These are phyloP conservation scores for Stenocarpella maydis DNA, from an alignment of 2,329 filamentous ascomycete species.

Conservation along the genomic window DNA sequence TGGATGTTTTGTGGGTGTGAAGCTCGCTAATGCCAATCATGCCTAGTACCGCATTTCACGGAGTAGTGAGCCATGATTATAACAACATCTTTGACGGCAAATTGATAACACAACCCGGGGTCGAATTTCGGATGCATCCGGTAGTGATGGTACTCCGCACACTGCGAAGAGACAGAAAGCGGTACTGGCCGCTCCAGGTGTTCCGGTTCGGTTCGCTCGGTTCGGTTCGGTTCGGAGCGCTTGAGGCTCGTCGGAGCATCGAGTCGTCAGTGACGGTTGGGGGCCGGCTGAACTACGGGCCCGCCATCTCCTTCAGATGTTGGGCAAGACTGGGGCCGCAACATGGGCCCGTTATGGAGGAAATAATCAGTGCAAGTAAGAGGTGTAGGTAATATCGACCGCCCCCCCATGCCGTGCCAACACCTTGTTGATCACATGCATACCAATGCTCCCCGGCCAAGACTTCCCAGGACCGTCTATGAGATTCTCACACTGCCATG, in stretches of 20 bases:
- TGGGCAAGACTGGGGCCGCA: background rate
- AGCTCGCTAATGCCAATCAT: background rate
- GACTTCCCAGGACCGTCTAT: background rate
- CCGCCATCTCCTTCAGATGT: background rate
- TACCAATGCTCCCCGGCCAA: background rate
- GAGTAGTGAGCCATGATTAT: conserved; percentile 2
- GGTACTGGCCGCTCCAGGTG: background rate
- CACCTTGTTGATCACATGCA: background rate
- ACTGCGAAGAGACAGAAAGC: no score
- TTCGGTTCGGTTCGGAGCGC: conserved; percentile 6
- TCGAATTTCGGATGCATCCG: background rate
- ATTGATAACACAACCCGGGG: background rate
- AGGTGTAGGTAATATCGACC: background rate
- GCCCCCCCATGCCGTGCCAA: background rate
- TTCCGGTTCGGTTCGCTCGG: conserved; percentile 10
- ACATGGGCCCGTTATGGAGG: background rate
- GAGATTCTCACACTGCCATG: background rate
- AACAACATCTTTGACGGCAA: conserved; percentile 12
- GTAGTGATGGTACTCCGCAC: background rate
- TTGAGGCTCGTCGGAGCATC: background rate
- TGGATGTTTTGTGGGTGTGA: background rate
- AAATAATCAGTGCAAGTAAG: background rate
- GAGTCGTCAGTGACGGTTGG: background rate
- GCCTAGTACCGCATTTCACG: background rate
- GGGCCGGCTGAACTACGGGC: background rate